Conservation (phyloP, 768 basidiomycete genomes). For the Tephrocybe sp. region DNA sequence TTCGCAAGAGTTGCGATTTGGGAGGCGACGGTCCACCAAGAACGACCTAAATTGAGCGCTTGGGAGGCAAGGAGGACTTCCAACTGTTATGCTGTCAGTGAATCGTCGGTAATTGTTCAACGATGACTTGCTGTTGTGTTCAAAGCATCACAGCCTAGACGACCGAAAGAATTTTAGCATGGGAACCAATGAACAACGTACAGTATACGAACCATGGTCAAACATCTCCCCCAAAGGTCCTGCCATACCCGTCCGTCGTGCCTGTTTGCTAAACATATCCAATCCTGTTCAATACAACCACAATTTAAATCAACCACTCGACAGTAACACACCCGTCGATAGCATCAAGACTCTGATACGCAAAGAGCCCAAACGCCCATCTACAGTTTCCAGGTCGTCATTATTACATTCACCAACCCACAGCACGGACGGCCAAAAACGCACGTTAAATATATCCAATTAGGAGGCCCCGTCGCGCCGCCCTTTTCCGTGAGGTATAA, state of each 20-base stretch:
- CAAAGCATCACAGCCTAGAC: conserved; percentile 81
- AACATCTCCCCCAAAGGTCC: conserved; percentile 98
- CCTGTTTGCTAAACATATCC: conserved; percentile 74
- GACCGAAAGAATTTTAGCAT: background rate
- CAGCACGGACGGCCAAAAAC: conserved; percentile 21
- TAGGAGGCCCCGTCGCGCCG: conserved; percentile 59
- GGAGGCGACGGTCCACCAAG: conserved; percentile 96
- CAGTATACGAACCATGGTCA: conserved; percentile 72
- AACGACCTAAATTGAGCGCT: conserved; percentile 88
- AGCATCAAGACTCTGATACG: conserved; percentile 88
- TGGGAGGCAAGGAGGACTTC: conserved; percentile 80
- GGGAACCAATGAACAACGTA: background rate
- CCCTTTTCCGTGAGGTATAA: conserved; percentile 67
- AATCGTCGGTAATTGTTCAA: background rate
- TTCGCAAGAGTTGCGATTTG: conserved; percentile 75
- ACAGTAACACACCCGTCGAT: conserved; percentile 68
- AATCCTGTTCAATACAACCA: conserved; percentile 1
- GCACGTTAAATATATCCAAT: conserved; percentile 90
- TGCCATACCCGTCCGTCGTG: conserved; percentile 94
- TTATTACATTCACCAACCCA: background rate
- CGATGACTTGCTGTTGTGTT: conserved; percentile 76
- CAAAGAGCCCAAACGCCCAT: conserved; percentile 85
- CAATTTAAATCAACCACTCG: background rate
- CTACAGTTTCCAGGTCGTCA: conserved; percentile 32
- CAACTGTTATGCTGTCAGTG: conserved; percentile 44